Base-by-base conservation (phyloP, 2,329 filamentous ascomycete species). In the Rhynchosporium graminicola region DNA sequence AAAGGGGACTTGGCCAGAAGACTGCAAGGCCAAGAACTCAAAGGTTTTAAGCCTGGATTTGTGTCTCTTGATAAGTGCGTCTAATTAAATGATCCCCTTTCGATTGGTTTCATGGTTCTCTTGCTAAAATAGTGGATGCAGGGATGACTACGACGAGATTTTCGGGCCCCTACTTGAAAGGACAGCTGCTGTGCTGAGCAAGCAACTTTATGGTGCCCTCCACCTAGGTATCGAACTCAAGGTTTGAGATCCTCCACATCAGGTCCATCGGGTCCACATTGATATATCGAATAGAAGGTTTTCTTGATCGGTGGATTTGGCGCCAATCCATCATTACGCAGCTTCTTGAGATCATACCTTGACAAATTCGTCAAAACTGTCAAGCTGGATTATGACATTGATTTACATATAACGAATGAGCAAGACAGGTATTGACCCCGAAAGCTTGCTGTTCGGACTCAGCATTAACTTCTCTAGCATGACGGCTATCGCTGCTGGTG, bases 221-320 rank as follows among this genome's bases (percentile, higher is more conserved):
- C 20, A 28, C 8, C 38, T 56, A 4, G 52, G 15, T 2, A 45
- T 43, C 20, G 38, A 56, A 26, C 2, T 42, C 3, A 56, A 45
- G 26, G 52, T 43, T 29, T 6, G 52, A 40, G 7, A 8, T 40
- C 7, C 38, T 40, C 3, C 2, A 13, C n/a, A 3, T 9, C 38
- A 10, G 4, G 4, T 20, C 6, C 4, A 45, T 45, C 42, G 13
- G 13, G 42, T 4, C 42, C 4, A 10, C 42, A 45, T 20, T 20
- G 20, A 20, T 20, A 20, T 2, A 45, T 5, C 42, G 42, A 48
- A 48, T 10, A 50, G 47, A 70, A 68, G 63, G 65, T 71, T 2
- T 68, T 67, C 26, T 57, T 71, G 9, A 62, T 70, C 12, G 68
- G 69, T 15, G 68, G 67, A 1, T 71, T 71, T 59, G 68, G 61